Evolutionary conservation across 2,329 filamentous ascomycete genomes (phyloP), one percentile per base, ranked within the genome.

Genomic region (Penicillium sp.): DNA sequence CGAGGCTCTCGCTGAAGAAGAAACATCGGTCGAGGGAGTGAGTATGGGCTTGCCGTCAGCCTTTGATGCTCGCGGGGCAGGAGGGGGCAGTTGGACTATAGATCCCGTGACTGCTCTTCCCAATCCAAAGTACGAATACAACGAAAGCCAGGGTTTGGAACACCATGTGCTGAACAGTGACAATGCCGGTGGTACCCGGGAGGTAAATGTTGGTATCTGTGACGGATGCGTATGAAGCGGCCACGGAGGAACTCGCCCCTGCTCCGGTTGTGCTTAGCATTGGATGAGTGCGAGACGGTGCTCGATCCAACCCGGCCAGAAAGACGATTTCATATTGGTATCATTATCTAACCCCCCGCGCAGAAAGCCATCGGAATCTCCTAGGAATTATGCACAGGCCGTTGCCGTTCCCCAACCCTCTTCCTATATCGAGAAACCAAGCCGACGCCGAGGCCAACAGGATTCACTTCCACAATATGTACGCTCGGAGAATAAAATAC

Each of bases 91-190:
- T n/a, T n/a, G n/a, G n/a, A n/a, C n/a, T n/a, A n/a, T n/a, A n/a
- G n/a, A n/a, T n/a, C n/a, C n/a, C n/a, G n/a, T n/a, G n/a, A n/a
- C n/a, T n/a, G n/a, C n/a, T n/a, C n/a, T n/a, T n/a, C n/a, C n/a
- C n/a, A n/a, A n/a, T n/a, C n/a, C n/a, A n/a, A n/a, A n/a, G n/a
- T n/a, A n/a, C n/a, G n/a, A n/a, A n/a, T n/a, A n/a, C n/a, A n/a
- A n/a, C n/a, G 73, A 98, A 98, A 2, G 93, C 93, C 21, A 98
- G 79, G 60, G 86, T 90, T 69, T 98, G 93, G 50, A 98, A 91
- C 54, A 98, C 74, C 78, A 95, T 89, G 70, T 98, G 93, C 26
- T 93, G 76, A 42, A 98, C 78, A 50, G 82, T 90, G 54, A 94
- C 93, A 6, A 94, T 67, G 17, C 81, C 81, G 1, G 93, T 98